Evolutionary conservation across 129 eudicot genomes (phyloP).

Genomic region (Centella asiatica): DNA sequence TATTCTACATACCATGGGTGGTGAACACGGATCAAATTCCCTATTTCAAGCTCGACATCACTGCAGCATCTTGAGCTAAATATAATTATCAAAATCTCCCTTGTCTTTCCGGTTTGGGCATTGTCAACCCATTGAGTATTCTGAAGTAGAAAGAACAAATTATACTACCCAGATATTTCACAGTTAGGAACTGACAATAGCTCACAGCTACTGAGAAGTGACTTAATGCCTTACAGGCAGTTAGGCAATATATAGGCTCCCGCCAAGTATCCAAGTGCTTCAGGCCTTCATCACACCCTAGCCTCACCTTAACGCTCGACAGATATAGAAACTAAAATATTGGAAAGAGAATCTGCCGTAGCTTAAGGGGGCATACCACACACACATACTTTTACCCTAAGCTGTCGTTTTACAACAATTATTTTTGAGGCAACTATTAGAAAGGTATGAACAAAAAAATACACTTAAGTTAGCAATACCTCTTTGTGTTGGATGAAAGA

Average conservation of each 20-base stretch:
- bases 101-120: conserved; percentile 16
- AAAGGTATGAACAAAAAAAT: background rate
- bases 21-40: conserved; percentile 50
- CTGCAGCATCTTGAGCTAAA: conserved; percentile 62
- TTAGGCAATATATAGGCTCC: too few species aligned
- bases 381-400: too few species aligned
- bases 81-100: conserved; percentile 33
- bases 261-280: too few species aligned
- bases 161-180: background rate
- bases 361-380: too few species aligned
- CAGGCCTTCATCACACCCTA: too few species aligned
- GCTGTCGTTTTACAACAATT: background rate
- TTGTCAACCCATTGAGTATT: conserved; percentile 19
- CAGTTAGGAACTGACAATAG: background rate
- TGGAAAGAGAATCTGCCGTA: too few species aligned
- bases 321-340: too few species aligned
- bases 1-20: conserved; percentile 59
- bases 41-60: conserved; percentile 77
- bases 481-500: conserved; percentile 30
- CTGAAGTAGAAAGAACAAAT: conserved; percentile 27
- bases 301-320: too few species aligned
- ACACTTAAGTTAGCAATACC: conserved; percentile 23
- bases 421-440: background rate
- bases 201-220: background rate
- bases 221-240: too few species aligned